Base-by-base conservation (phyloP, 1,139 yeast species). In the Protomyces inundatus region DNA sequence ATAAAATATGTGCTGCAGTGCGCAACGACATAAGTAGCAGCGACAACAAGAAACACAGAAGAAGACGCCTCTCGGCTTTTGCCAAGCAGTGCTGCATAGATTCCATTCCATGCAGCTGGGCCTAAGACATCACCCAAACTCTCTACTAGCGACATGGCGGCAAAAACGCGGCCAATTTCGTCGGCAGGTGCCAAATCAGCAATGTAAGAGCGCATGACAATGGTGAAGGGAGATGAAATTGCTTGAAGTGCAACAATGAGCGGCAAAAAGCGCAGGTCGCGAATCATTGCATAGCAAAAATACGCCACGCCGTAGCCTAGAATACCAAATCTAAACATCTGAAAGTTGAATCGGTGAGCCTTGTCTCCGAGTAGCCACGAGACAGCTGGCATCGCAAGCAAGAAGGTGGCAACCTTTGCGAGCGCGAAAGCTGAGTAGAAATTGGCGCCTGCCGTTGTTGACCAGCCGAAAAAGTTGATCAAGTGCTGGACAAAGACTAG, bases 241-340 rank as follows among this genome's bases (percentile, higher is more conserved):
- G 53, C 53, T 34, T 50, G 53, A 3, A 50, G 14, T 12, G 16
- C 9, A n/a, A 50, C 14, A 50, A 50, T 32, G 14, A 50, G n/a
- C 4, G 53, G 53, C 35, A 50, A 12, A 16, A 42, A 14, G 3
- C 6, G 14, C 23, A 34, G n/a, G 16, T 51, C 23, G 39, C 39
- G 54, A 5, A 51, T 9, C 7, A 35, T 5, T 5, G 54, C 88
- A 9, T 42, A 42, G 48, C 48, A 42, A 30, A 42, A 10, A 16
- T 14, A 14, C 30, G 48, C 16, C 3, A 16, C 9, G 6, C 48
- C 23, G 48, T n/a, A 42, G 9, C 48, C 48, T 14, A 42, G 3
- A n/a, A 42, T 42, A 6, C 48, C 48, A 14, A 10, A 42, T 16
- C 14, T 42, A 23, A 42, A 23, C 16, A 42, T 7, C 48, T 42